phyloP scores from a whole-genome alignment of 768 basidiomycete genomes.

The Terana coerulea region DNA sequence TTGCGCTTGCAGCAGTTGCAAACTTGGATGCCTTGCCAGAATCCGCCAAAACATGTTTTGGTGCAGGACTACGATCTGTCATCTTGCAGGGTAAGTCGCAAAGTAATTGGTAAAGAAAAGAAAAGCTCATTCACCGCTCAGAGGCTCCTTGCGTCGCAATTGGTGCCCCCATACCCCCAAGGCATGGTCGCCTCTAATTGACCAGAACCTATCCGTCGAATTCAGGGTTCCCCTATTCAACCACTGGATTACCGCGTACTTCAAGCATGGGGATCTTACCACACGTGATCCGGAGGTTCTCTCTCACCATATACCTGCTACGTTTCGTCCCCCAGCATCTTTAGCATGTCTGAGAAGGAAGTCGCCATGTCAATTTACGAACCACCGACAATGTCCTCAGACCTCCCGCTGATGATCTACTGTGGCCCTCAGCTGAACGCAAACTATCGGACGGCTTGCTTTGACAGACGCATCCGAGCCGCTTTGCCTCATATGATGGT shows the following conservation, averaged over 20 bases:
- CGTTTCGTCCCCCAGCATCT: conserved; percentile 24
- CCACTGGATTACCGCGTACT: conserved; percentile 31
- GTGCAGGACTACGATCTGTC: background rate
- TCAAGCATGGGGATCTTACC: conserved; percentile 28
- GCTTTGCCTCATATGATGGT: conserved; percentile 8
- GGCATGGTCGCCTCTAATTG: conserved; percentile 25
- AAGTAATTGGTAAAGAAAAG: background rate
- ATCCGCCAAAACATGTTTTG: background rate
- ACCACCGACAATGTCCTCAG: conserved; percentile 9
- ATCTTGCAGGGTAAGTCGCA: conserved; percentile 1
- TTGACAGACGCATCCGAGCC: conserved; percentile 1
- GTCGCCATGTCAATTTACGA: conserved; percentile 12
- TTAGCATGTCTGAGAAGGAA: conserved; percentile 19
- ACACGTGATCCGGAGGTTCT: conserved; percentile 23
- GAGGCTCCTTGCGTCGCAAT: conserved; percentile 25
- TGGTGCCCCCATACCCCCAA: conserved; percentile 24
- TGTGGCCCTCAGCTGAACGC: conserved; percentile 16
- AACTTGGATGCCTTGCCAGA: background rate
- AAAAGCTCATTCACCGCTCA: conserved; percentile 3
- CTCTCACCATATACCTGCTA: conserved; percentile 22
- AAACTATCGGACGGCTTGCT: conserved; percentile 21
- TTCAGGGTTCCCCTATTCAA: conserved; percentile 20
- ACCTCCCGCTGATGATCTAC: conserved; percentile 18
- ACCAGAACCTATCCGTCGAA: conserved; percentile 22
- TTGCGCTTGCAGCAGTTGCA: background rate